Evolutionary conservation across 2,329 filamentous ascomycete species (phyloP).

Genomic region (Bipolaris cookei): DNA sequence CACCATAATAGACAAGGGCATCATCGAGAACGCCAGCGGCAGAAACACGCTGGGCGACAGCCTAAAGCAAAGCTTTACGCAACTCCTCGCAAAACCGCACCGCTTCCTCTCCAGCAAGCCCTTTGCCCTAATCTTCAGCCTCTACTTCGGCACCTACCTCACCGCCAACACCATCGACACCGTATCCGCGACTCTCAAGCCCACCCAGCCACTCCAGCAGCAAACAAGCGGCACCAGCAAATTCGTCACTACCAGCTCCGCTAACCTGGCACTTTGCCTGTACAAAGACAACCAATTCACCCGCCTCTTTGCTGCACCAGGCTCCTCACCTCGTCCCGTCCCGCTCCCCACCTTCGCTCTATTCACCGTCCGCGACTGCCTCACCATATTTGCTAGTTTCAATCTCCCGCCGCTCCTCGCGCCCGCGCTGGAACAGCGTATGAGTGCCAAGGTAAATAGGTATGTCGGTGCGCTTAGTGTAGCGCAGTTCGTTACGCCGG

Average conservation of each 20-base stretch:
- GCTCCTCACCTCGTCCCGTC: constrained; percentile 60
- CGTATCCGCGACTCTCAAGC: constrained; percentile 65
- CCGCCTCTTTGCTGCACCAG: constrained; percentile 71
- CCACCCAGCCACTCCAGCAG: constrained; percentile 67
- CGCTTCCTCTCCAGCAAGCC: constrained; percentile 68
- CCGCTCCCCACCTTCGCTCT: constrained; percentile 74
- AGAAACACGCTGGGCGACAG: constrained; percentile 65
- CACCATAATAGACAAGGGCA: constrained; percentile 80
- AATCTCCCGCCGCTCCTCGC: constrained; percentile 84
- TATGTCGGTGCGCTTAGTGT: constrained; percentile 57
- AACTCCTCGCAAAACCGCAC: constrained; percentile 66
- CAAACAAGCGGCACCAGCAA: constrained; percentile 79
- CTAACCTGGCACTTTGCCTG: constrained; percentile 84
- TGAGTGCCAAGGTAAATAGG: constrained; percentile 57
- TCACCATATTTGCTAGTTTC: constrained; percentile 92
- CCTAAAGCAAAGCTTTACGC: constrained; percentile 63
- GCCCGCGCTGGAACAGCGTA: constrained; percentile 62
- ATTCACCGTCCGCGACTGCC: constrained; percentile 81
- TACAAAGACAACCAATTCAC: constrained; percentile 91
- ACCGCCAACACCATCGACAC: constrained; percentile 91
- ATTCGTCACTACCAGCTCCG: constrained; percentile 78
- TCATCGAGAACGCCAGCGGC: constrained; percentile 83
- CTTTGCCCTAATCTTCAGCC: constrained; percentile 68
- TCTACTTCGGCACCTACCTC: constrained; percentile 89
- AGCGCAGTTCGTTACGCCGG: constrained; percentile 82